These are phyloP conservation scores for Phylloporus gajari DNA, from an alignment of 1,284 basidiomycete genomes.

Conservation along the genomic window DNA sequence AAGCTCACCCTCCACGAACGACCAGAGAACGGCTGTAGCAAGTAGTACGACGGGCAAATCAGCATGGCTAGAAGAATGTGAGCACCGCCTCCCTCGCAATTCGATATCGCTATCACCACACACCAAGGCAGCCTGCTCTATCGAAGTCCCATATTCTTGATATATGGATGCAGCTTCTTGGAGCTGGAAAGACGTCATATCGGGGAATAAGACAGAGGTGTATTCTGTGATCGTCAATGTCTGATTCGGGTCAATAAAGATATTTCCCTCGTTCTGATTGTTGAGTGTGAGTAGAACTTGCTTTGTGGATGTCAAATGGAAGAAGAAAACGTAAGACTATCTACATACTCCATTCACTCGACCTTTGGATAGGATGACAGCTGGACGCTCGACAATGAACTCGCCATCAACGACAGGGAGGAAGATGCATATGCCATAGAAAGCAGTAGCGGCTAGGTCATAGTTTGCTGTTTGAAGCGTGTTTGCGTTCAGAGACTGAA, in stretches of 20 bases:
- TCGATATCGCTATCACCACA: constrained; percentile 6
- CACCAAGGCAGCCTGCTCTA: constrained; percentile 26
- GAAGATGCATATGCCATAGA: constrained; percentile 41
- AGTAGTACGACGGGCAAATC: constrained; percentile 32
- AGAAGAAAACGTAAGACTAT: neutral
- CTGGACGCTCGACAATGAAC: constrained; percentile 45
- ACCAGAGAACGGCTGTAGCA: constrained; percentile 28
- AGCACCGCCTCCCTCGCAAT: neutral
- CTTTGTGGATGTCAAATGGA: constrained; percentile 15
- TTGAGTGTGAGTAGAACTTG: constrained; percentile 19
- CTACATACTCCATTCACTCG: constrained; percentile 24
- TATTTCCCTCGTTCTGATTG: constrained; percentile 34
- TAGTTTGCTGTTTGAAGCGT: constrained; percentile 34
- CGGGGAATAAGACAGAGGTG: constrained; percentile 35
- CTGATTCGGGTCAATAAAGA: constrained; percentile 26
- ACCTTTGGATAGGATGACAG: constrained; percentile 34
- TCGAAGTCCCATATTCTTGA: constrained; percentile 16
- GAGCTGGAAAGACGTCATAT: constrained; percentile 19
- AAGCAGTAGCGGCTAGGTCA: constrained; percentile 23
- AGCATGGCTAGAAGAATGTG: constrained; percentile 28
- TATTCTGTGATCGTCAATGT: constrained; percentile 27
- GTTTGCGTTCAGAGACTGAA: constrained; percentile 32
- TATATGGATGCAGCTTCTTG: constrained; percentile 26
- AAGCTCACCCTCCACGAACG: neutral
- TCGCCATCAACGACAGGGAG: constrained; percentile 48